Conservation (phyloP, 257 asterid species). For the Scutellaria minor region DNA sequence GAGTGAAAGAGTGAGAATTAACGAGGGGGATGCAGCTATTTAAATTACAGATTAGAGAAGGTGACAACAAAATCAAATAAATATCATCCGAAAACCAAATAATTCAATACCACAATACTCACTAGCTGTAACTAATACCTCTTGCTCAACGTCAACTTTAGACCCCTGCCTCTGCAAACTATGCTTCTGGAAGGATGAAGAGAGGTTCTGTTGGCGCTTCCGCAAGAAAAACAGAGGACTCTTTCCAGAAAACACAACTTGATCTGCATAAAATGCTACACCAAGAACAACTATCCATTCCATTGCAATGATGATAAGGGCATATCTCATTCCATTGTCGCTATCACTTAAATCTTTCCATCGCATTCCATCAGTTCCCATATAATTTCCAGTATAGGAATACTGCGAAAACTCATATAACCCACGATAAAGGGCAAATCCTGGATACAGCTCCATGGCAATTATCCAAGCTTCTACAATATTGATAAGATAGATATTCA, state of each 20-base stretch:
- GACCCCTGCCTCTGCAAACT: constrained; percentile 84
- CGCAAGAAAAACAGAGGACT: constrained; percentile 62
- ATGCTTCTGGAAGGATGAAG: no score
- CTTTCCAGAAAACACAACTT: constrained; percentile 75
- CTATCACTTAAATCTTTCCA: constrained; percentile 78
- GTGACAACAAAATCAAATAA: neutral
- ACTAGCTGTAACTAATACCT: constrained; percentile 50
- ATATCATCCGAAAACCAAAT: constrained; percentile 1
- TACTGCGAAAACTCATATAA: constrained; percentile 80
- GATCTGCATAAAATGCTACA: constrained; percentile 76
- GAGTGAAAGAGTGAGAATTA: constrained; percentile 35
- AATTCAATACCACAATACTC: constrained; percentile 7
- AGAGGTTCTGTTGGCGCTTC: constrained; percentile 51
- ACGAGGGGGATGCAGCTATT: constrained; percentile 14
- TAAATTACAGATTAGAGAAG: constrained; percentile 17
- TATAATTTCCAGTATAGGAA: constrained; percentile 63
- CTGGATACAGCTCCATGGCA: constrained; percentile 91
- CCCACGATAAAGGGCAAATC: constrained; percentile 89
- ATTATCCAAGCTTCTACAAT: constrained; percentile 77
- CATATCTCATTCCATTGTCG: constrained; percentile 76
- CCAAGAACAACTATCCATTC: constrained; percentile 84
- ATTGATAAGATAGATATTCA: constrained; percentile 22
- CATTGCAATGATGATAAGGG: constrained; percentile 64
- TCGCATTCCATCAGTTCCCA: constrained; percentile 94
- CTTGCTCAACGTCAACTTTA: constrained; percentile 77